phyloP scores from a whole-genome alignment of 225 moss, liverwort and hornwort genomes.

The Sphagnum contortum region DNA sequence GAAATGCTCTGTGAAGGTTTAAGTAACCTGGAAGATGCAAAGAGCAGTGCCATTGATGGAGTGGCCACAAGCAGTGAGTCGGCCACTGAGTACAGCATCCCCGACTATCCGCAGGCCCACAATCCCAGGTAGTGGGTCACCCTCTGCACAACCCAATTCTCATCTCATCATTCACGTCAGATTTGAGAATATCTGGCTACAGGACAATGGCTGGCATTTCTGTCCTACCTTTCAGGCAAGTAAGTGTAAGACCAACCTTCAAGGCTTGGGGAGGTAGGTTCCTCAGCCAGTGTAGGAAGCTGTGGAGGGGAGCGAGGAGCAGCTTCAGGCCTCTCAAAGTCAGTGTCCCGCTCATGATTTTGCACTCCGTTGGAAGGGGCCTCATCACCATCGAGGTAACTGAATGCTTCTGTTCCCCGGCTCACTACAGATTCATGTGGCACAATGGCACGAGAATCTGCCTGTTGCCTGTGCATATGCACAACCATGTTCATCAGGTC shows the following conservation, averaged over 20 bases:
- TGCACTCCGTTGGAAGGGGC: conserved; percentile 24
- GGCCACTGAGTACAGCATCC: conserved; percentile 67
- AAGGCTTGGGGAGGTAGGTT: conserved; percentile 58
- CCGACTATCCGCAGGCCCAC: conserved; percentile 90
- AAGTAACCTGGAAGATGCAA: conserved; percentile 88
- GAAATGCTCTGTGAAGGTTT: too few relatives aligned
- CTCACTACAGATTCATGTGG: conserved; percentile 29
- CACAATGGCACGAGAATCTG: conserved; percentile 41
- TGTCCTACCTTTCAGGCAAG: too few relatives aligned
- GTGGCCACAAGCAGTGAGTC: conserved; percentile 95
- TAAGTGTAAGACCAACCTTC: conserved; percentile 38
- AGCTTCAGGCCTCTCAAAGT: conserved; percentile 48
- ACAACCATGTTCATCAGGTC: too few relatives aligned
- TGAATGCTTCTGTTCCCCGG: conserved; percentile 27
- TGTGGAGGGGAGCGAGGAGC: conserved; percentile 52
- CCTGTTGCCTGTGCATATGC: conserved; percentile 18
- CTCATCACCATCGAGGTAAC: conserved; percentile 44
- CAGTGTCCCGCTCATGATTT: conserved; percentile 17
- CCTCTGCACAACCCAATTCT: conserved; percentile 46
- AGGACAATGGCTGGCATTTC: too few relatives aligned
- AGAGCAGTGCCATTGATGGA: conserved; percentile 93
- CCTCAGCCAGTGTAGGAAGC: conserved; percentile 82
- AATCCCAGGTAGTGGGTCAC: conserved; percentile 89
- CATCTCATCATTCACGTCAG: background rate
- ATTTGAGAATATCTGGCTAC: background rate